These are phyloP conservation scores for Saturnispora serradocipensis DNA, from an alignment of 805 yeast species.

Conservation along the genomic window DNA sequence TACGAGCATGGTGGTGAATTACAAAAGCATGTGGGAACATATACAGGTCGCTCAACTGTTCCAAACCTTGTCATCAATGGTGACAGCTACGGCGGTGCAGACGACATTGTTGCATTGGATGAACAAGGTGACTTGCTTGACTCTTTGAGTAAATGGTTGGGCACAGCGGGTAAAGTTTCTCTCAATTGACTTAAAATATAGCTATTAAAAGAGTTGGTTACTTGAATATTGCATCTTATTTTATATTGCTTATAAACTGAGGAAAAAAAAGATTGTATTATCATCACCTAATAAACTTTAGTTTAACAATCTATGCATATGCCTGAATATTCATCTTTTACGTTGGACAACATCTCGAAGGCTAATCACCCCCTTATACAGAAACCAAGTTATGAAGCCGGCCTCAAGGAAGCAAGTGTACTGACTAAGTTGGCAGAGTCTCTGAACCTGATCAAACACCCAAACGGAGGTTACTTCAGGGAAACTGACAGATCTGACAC, in stretches of 20 bases:
- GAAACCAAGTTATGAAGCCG: constrained; percentile 18
- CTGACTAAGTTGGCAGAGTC: constrained; percentile 29
- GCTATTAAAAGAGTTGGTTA: neutral
- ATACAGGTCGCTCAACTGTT: constrained; percentile 77
- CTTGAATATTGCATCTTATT: neutral
- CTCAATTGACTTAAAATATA: neutral
- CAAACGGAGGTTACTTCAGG: constrained; percentile 49
- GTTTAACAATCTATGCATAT: neutral
- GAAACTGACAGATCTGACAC: constrained; percentile 44
- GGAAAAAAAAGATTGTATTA: neutral
- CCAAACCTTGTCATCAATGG: constrained; percentile 80
- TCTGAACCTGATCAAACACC: constrained; percentile 34
- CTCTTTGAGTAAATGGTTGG: constrained; percentile 49
- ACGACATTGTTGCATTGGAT: constrained; percentile 64
- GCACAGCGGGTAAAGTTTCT: constrained; percentile 32
- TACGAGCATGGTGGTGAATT: constrained; percentile 68
- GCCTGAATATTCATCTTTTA: constrained; percentile 8
- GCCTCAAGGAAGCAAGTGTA: constrained; percentile 13
- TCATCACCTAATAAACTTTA: no score
- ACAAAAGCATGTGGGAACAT: constrained; percentile 58
- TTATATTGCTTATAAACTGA: neutral
- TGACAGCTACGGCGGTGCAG: constrained; percentile 78
- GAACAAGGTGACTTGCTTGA: constrained; percentile 43
- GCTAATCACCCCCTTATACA: constrained; percentile 12
- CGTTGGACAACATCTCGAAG: constrained; percentile 18